Conservation (phyloP, 495 filamentous ascomycete species). For the Talaromyces trachyspermus region DNA sequence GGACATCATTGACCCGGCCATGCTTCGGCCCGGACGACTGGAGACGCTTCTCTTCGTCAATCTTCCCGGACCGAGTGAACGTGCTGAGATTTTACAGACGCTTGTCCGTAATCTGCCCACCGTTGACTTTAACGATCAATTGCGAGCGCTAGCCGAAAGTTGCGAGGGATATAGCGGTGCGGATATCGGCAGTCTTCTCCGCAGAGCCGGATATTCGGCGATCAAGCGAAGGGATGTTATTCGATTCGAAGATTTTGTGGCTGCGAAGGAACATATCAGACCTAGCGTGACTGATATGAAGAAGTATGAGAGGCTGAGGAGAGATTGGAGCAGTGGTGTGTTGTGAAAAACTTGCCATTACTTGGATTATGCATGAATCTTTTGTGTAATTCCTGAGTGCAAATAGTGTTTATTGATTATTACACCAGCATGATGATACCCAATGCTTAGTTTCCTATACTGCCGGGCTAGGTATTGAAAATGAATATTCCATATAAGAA, state of each 20-base stretch:
- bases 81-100: slow-evolving; percentile 78
- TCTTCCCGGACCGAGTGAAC: slow-evolving; percentile 68
- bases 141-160: slow-evolving; percentile 53
- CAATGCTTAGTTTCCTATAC: too few relatives aligned
- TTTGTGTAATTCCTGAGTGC: too few relatives aligned
- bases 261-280: slow-evolving; percentile 61
- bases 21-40: slow-evolving; percentile 85
- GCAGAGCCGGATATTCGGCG: slow-evolving; percentile 69
- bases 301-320: slow-evolving; percentile 58
- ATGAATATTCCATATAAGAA: too few relatives aligned
- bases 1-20: slow-evolving; percentile 93
- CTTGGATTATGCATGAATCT: too few relatives aligned
- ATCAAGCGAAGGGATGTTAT: slow-evolving; percentile 58
- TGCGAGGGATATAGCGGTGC: slow-evolving; percentile 89
- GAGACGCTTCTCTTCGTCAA: slow-evolving; percentile 89
- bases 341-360: slow-evolving; percentile 13
- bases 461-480: too few relatives aligned
- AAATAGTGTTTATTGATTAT: too few relatives aligned
- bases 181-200: slow-evolving; percentile 71
- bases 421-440: too few relatives aligned
- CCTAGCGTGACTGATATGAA: slow-evolving; percentile 72
- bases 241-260: slow-evolving; percentile 66
- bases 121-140: slow-evolving; percentile 36
- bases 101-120: slow-evolving; percentile 60
- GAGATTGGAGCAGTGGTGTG: slow-evolving; percentile 39